Conservation (phyloP, 2,329 filamentous ascomycete species). For the Penicillium griseofulvum region DNA sequence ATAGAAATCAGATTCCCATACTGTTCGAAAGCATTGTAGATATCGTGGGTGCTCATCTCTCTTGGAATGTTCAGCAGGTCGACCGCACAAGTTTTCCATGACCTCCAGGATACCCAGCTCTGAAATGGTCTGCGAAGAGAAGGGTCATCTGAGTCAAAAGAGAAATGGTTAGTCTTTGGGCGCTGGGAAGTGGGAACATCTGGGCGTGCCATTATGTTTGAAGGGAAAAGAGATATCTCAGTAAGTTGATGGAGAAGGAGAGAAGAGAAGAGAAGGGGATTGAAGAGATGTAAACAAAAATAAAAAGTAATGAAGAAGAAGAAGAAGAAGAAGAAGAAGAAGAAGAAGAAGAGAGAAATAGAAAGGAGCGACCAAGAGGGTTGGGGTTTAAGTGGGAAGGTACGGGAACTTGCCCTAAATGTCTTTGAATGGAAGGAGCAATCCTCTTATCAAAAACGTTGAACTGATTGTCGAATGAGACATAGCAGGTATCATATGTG, state of each 20-base stretch:
- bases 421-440: too few relatives aligned
- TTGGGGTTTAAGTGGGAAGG: not conserved
- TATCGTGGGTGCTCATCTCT: slow-evolving; percentile 33
- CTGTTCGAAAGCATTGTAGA: slow-evolving; percentile 54
- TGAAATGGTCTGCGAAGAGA: slow-evolving; percentile 7
- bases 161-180: not conserved
- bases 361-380: not conserved
- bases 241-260: not conserved
- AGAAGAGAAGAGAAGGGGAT: not conserved
- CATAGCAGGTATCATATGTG: not conserved
- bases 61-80: slow-evolving; percentile 36
- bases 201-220: not conserved
- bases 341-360: not conserved
- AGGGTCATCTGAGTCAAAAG: not conserved
- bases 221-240: too few relatives aligned
- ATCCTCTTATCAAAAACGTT: too few relatives aligned
- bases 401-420: too few relatives aligned
- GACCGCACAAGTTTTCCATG: slow-evolving; percentile 41
- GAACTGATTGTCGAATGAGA: not conserved
- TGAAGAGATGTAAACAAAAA: too few relatives aligned
- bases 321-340: not conserved
- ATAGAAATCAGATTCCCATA: slow-evolving; percentile 58
- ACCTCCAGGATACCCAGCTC: slow-evolving; percentile 32
- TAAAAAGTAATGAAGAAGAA: too few relatives aligned
- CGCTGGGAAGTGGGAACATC: not conserved